Evolutionary conservation across 2,329 filamentous ascomycete genomes (phyloP), one percentile per base, ranked within the genome.

Genomic region (Zymoseptoria tritici): DNA sequence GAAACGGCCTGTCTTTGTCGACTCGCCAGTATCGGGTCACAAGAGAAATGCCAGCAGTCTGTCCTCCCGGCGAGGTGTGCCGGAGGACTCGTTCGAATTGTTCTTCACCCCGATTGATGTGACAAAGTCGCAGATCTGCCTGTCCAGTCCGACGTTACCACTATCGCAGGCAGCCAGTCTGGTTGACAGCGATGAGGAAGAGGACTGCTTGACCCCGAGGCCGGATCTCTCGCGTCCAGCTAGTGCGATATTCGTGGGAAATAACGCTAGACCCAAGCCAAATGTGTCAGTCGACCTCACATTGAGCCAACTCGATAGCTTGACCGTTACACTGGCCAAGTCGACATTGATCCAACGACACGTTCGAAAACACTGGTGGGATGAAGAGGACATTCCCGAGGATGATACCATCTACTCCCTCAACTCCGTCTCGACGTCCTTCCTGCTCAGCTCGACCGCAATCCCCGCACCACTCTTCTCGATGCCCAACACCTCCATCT

Each of bases 91-190:
- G 21, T 56, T 57, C 21, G 67, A 68, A 9, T 65, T 70, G 9
- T 70, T 68, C 58, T 70, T 70, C 54, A 66, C 64, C 3, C 67
- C 68, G 1, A 66, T 63, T 46, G 63, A 68, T 49, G 63, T 65
- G 6, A 66, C 62, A 9, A 60, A 50, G 11, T 63, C 60, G 20
- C 58, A 60, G 52, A 64, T 66, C 22, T 67, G 59, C 36, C 50
- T 71, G 9, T 64, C 64, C 2, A 69, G 67, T 53, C 68, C 68
- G 36, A 46, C 36, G 13, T n/a, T 46, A n/a, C 36, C 36, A 11
- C 36, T 16, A 6, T 46, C 36, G 13, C 36, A 46, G 13, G 36
- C 36, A n/a, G 36, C 36, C 7, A 46, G 36, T 46, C 13, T 46
- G 36, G 57, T 65, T 19, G 58, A 55, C 9, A 67, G 65, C 49